Conservation (phyloP, 225 moss, liverwort and hornwort genomes). For the Physcomitrellopsis africana region DNA sequence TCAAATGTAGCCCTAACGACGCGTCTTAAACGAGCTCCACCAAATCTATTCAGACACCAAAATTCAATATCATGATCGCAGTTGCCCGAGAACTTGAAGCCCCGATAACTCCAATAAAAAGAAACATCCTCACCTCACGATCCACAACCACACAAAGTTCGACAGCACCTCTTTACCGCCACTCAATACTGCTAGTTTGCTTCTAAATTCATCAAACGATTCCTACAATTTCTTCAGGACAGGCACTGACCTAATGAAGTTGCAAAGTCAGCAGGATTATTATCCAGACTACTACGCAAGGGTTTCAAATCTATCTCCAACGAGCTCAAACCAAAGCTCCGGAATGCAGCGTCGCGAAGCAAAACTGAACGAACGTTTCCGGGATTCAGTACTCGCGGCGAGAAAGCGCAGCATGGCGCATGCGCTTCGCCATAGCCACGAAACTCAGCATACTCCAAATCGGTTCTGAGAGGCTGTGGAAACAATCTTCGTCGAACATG, state of each 20-base stretch:
- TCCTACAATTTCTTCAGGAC: not conserved
- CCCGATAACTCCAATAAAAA: conserved; percentile 2
- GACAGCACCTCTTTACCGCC: not conserved
- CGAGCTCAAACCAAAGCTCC: not conserved
- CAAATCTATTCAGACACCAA: not conserved
- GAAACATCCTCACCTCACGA: conserved; percentile 7
- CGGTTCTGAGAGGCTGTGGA: not conserved
- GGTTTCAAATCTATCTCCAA: not conserved
- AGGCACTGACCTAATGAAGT: conserved; percentile 12
- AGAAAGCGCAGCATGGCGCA: conserved; percentile 17
- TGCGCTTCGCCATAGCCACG: conserved; percentile 19
- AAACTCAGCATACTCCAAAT: not conserved
- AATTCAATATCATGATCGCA: conserved; percentile 15
- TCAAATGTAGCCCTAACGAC: not conserved
- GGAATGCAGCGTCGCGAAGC: not conserved
- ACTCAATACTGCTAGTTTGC: not conserved
- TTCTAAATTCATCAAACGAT: not conserved
- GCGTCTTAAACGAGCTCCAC: not conserved
- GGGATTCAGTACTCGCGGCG: not conserved
- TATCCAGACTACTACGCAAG: not conserved
- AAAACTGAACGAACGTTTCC: too few species aligned
- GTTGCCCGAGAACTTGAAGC: conserved; percentile 7
- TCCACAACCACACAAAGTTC: not conserved
- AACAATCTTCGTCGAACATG: not conserved
- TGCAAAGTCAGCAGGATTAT: not conserved